Conservation (phyloP, 2,329 filamentous ascomycete species). For the Sordariomycetes sp. region DNA sequence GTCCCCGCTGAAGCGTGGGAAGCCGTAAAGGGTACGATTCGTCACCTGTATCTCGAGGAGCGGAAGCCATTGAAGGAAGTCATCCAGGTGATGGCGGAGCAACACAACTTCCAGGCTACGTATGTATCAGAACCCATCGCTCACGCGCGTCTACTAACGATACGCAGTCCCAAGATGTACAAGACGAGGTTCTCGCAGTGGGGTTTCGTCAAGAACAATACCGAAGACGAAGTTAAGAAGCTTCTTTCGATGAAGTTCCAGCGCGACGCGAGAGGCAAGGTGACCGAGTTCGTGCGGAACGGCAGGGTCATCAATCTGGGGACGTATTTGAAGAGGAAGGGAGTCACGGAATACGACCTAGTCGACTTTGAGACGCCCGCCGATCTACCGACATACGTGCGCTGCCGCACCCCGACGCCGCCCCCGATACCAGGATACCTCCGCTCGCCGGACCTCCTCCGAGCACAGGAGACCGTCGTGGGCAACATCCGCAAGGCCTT, state of each 20-base stretch:
- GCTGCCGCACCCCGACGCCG: constrained; percentile 29
- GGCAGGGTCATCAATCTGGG: constrained; percentile 36
- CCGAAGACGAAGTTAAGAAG: constrained; percentile 36
- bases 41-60: constrained; percentile 31
- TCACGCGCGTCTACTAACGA: constrained; percentile 8
- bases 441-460: constrained; percentile 25
- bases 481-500: constrained; percentile 30
- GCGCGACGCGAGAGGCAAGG: constrained; percentile 36
- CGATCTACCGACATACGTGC: constrained; percentile 26
- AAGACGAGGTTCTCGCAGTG: constrained; percentile 41
- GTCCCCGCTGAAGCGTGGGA: constrained; percentile 33
- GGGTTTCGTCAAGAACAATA: constrained; percentile 42
- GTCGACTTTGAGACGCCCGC: constrained; percentile 28
- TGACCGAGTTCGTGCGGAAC: constrained; percentile 38
- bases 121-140: constrained; percentile 15
- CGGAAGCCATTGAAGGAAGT: constrained; percentile 37
- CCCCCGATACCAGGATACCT: constrained; percentile 26
- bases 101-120: constrained; percentile 34
- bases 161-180: constrained; percentile 36
- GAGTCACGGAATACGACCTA: constrained; percentile 37
- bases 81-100: constrained; percentile 35
- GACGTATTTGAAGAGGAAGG: constrained; percentile 38
- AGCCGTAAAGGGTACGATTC: constrained; percentile 29
- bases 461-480: constrained; percentile 28
- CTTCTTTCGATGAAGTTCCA: constrained; percentile 37